Percentiles rank a stretch among this genome's conserved stretches.
These are phyloP conservation scores for Cytospora piceae DNA, from an alignment of 2,329 filamentous ascomycete species.

Conservation along the genomic window DNA sequence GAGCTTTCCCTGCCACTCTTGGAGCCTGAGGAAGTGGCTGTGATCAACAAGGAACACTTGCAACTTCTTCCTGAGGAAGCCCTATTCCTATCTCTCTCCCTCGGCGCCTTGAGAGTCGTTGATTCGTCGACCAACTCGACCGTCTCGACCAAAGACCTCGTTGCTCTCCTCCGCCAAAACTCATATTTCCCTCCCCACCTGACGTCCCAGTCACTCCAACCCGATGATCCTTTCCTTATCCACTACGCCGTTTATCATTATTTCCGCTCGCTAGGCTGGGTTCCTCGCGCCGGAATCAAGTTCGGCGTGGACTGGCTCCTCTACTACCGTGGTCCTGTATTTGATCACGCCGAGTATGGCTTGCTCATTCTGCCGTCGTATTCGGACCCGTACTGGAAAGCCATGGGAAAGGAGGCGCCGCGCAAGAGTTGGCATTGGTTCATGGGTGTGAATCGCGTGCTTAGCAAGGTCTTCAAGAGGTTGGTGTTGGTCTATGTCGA, in stretches of 20 bases:
- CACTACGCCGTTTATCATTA: conserved; percentile 94
- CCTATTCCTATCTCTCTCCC: conserved; percentile 82
- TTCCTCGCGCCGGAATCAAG: conserved; percentile 88
- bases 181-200: conserved; percentile 68
- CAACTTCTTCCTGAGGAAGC: conserved; percentile 89
- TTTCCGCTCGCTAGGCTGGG: conserved; percentile 94
- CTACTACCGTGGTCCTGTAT: conserved; percentile 90
- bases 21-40: conserved; percentile 28
- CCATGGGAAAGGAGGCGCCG: conserved; percentile 53
- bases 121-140: conserved; percentile 50
- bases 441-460: conserved; percentile 86
- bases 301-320: conserved; percentile 95
- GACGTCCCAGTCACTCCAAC: conserved; percentile 51
- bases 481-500: conserved; percentile 91
- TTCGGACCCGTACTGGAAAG: conserved; percentile 72
- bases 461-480: conserved; percentile 88
- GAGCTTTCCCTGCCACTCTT: too few species aligned
- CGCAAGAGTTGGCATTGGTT: conserved; percentile 76
- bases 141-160: conserved; percentile 60
- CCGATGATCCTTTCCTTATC: conserved; percentile 83
- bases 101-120: conserved; percentile 72
- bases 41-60: conserved; percentile 75
- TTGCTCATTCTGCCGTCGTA: conserved; percentile 85
- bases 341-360: conserved; percentile 93
- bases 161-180: conserved; percentile 68